Conservation (phyloP, 2,329 filamentous ascomycete genomes). For the Leptodontidium sp. region DNA sequence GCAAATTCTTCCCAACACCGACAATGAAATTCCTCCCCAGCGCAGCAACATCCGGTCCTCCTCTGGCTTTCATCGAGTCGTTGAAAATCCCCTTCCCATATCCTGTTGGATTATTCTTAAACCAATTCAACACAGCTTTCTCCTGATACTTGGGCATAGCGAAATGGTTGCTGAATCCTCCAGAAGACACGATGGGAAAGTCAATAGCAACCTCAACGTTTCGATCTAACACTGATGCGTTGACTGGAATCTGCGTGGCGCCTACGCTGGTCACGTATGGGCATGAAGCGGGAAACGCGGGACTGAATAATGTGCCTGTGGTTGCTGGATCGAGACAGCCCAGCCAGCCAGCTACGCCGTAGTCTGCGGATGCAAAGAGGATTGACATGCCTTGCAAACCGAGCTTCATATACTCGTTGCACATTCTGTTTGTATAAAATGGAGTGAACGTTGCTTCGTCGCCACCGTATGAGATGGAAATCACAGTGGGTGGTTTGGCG, state of each 20-base stretch:
- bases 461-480: not conserved
- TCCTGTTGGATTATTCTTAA: not conserved
- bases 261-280: slow-evolving; percentile 26
- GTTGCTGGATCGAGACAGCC: not conserved
- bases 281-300: slow-evolving; percentile 14
- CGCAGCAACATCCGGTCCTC: not conserved
- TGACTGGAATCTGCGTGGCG: slow-evolving; percentile 10
- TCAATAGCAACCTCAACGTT: slow-evolving; percentile 2
- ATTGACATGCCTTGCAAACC: slow-evolving; percentile 21
- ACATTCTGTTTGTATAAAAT: slow-evolving; percentile 4
- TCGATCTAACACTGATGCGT: not conserved
- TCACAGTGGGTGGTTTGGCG: not conserved
- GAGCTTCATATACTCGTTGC: slow-evolving; percentile 26
- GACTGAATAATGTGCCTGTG: slow-evolving; percentile 1
- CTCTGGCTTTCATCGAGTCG: not conserved
- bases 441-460: not conserved
- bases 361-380: slow-evolving; percentile 21
- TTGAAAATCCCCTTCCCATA: not conserved
- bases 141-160: slow-evolving; percentile 20
- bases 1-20: slow-evolving; percentile 6
- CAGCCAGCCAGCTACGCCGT: slow-evolving; percentile 14
- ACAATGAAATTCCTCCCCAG: not conserved
- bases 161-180: slow-evolving; percentile 21
- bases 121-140: slow-evolving; percentile 17
- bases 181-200: slow-evolving; percentile 4